These are phyloP conservation scores for Rhodamnia argentea DNA, from an alignment of 345 rosid species.

Conservation along the genomic window DNA sequence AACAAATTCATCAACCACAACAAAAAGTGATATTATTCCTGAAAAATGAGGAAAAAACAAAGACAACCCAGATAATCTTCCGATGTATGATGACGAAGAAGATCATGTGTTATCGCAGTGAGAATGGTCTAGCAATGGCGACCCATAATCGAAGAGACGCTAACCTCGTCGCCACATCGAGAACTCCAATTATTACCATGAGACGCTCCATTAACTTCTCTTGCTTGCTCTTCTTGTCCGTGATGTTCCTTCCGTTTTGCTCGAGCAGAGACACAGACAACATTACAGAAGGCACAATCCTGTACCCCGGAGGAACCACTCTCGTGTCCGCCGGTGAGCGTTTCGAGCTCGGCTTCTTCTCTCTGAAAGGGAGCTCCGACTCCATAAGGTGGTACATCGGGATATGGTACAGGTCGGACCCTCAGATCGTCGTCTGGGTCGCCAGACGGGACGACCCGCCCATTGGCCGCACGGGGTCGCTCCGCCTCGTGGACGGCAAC, in stretches of 20 bases:
- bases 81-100: too few species aligned
- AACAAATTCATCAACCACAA: too few species aligned
- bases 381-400: conserved; percentile 26
- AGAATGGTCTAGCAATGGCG: background rate
- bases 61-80: too few species aligned
- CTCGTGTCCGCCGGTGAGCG: conserved; percentile 13
- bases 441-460: conserved; percentile 28
- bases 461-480: background rate
- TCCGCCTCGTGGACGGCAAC: conserved; percentile 17
- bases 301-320: background rate
- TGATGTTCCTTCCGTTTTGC: background rate
- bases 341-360: conserved; percentile 24
- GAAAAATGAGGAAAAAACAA: too few species aligned
- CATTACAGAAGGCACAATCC: background rate
- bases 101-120: background rate
- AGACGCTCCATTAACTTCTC: background rate
- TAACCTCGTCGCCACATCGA: background rate
- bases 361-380: background rate
- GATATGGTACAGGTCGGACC: conserved; percentile 24
- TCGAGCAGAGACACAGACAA: conserved; percentile 4
- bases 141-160: background rate
- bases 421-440: conserved; percentile 30
- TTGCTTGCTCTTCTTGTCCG: background rate
- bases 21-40: too few species aligned
- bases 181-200: background rate